Evolutionary conservation across 768 basidiomycete species (phyloP).

Genomic region (Phlegmacium glaucopus): DNA sequence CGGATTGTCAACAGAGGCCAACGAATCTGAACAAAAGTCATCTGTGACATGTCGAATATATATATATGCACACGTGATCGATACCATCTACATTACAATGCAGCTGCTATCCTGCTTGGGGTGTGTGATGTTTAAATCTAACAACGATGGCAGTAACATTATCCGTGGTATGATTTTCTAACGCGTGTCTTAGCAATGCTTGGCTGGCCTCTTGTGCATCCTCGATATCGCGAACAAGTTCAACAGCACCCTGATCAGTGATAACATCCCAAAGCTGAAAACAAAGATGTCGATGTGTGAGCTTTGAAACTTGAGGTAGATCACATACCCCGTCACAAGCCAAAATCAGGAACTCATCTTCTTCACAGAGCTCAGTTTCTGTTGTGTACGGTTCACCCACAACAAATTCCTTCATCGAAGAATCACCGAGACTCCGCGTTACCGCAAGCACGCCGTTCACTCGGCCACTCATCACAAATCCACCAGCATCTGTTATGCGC

Average conservation of each 20-base stretch:
- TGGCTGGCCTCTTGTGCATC: constrained; percentile 85
- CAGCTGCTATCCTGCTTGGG: constrained; percentile 5
- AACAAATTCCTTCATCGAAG: constrained; percentile 99
- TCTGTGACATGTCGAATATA: too few species aligned
- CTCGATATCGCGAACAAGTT: constrained; percentile 66
- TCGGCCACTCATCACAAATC: constrained; percentile 97
- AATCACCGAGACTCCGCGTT: constrained; percentile 92
- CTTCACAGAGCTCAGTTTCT: constrained; percentile 87
- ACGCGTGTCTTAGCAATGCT: constrained; percentile 76
- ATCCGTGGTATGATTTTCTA: constrained; percentile 87
- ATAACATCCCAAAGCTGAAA: constrained; percentile 93
- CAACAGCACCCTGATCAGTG: constrained; percentile 86
- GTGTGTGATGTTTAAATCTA: constrained; percentile 56
- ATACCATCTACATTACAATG: neutral
- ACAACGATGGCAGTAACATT: constrained; percentile 93
- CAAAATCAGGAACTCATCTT: constrained; percentile 92
- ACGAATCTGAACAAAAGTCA: constrained; percentile 53
- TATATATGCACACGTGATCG: neutral
- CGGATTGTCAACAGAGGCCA: constrained; percentile 70
- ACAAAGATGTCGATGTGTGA: constrained; percentile 8
- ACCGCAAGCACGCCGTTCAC: constrained; percentile 98
- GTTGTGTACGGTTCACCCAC: constrained; percentile 98
- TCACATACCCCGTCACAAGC: constrained; percentile 89
- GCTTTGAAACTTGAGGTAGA: constrained; percentile 1
- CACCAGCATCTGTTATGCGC: constrained; percentile 95